Base-by-base conservation (phyloP, 768 basidiomycete species). In the Lactifluus echinatus region DNA sequence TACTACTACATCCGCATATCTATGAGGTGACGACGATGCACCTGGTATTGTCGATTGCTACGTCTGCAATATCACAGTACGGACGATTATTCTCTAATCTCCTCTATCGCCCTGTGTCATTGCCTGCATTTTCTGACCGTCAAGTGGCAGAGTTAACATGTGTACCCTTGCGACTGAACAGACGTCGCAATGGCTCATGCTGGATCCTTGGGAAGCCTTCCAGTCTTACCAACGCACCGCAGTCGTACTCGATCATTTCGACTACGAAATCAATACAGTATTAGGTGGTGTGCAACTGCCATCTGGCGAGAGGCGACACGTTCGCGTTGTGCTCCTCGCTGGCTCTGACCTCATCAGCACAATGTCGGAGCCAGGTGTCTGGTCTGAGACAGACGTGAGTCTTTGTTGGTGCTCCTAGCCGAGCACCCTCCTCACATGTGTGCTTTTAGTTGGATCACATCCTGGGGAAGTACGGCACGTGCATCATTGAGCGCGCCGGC, bases 311-410 rank as follows among this genome's bases (percentile, higher is more conserved):
- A 81, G 79, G 65, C 80, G 85, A 60, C 74, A 79, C 67, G 85
- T 89, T 62, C 85, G 85, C 61, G 79, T 97, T 63, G 90, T 98
- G 87, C 81, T 99, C 40, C 81, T 99, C 53, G 96, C 96, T 4
- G 96, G 96, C n/a, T 93, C 90, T 11, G 96, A 99, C 73, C 77
- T 99, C 65, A 98, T 98, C 71, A 84, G 90, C 66, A 96, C 93
- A 26, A 97, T 99, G 87, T 90, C 89, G 63, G 93, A 97, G 73
- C 96, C 96, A 26, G 95, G 96, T 17, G 95, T 99, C 36, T 99
- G 96, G 96, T 83, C 86, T 54, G 85, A 93, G 66, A 78, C 82
- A 58, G 96, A 99, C 79, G 93, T 95, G 72, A 68, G 92, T 79
- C 43, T 58, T 31, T 42, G 48, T 47, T 43, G 50, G 11, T 43